Evolutionary conservation across 2,329 filamentous ascomycete species (phyloP), one percentile per base, ranked within the genome.

Genomic region (Reticulascus tulasneorum): DNA sequence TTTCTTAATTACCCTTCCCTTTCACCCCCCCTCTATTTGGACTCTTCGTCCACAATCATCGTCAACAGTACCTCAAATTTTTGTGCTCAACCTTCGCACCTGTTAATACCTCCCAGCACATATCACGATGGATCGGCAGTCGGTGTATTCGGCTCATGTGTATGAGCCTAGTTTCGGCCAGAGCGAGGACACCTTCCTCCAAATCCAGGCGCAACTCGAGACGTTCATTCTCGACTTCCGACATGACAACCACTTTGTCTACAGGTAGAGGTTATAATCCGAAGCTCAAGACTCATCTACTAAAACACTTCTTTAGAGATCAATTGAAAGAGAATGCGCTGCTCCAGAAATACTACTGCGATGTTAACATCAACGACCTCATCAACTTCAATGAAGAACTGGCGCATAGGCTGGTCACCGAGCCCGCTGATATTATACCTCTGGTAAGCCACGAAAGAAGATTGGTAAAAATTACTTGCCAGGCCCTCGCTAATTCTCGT

Each of bases 301-400:
- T n/a, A n/a, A n/a, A n/a, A n/a, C n/a, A n/a, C n/a, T 15, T 17
- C 15, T 29, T 4, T 51, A 94, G 93, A 76, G 91, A 97, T 54
- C 93, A 97, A 64, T 78, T 98, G 40, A 81, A 87, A 52, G 89
- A 97, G 58, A 98, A 98, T 67, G 89, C 93, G 7, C 76, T 97
- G 2, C 73, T 95, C 26, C 93, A 95, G 59, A 89, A 90, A 52
- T 97, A 89, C 67, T 96, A 84, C 62, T 96, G 93, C 69, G 91
- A 98, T 60, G 79, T 98, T 57, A 90, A 98, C 59, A 87, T 98
- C 51, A 87, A 86, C 44, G 91, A 98, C 59, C 69, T 98, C 40
- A 97, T 97, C 60, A 93, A 85, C 44, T 97, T 90, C 66, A 93
- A 94, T 55, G 91, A 97, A 63, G 89, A 96, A 60, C 74, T 98